These are phyloP conservation scores for Cladosporium sp. DNA, from an alignment of 2,329 filamentous ascomycete genomes.

Conservation along the genomic window DNA sequence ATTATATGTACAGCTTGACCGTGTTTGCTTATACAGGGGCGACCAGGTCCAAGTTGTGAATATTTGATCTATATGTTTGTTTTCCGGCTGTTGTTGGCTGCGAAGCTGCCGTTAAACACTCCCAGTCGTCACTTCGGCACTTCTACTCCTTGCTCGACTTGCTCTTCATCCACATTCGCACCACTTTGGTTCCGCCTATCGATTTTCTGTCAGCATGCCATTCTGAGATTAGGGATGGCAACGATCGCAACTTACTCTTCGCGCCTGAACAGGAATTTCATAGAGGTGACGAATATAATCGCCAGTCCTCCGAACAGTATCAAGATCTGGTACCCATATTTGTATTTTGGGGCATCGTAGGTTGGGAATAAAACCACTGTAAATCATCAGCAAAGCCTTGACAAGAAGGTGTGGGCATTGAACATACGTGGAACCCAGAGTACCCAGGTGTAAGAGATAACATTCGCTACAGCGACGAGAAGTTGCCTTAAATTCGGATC, in stretches of 20 bases:
- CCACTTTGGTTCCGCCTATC: not conserved
- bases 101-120: no score
- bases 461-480: constrained; percentile 24
- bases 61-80: not conserved
- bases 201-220: not conserved
- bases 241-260: not conserved
- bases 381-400: not conserved
- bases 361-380: not conserved
- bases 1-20: no score
- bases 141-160: not conserved
- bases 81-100: no score
- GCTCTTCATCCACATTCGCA: not conserved
- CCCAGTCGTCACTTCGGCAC: not conserved
- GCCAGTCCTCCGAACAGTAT: not conserved
- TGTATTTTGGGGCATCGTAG: not conserved
- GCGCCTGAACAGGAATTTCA: not conserved
- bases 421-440: constrained; percentile 21
- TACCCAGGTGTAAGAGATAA: constrained; percentile 23
- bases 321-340: not conserved
- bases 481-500: constrained; percentile 26
- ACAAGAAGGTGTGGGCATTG: not conserved
- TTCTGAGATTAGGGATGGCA: no score
- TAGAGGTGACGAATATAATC: not conserved
- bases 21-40: no score
- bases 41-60: no score